A percentile compares a stretch with the other conserved stretches of the same genome.
Evolutionary conservation across 2,329 filamentous ascomycete genomes (phyloP).

Genomic region (Cytospora leucostoma): DNA sequence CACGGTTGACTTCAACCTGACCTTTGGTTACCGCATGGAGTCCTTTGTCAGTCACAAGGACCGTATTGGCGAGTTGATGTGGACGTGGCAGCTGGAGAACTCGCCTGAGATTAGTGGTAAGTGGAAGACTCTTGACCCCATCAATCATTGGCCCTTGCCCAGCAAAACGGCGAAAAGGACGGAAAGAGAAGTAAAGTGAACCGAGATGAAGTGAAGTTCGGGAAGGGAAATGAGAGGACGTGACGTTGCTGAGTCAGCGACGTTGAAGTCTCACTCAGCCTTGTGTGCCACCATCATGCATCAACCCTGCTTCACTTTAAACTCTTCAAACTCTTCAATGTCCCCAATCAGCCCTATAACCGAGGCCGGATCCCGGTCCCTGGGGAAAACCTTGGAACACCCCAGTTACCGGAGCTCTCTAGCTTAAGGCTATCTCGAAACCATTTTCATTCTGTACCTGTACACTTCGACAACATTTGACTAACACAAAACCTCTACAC

Average conservation of each 20-base stretch:
- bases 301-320: slow-evolving; percentile 18
- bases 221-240: not conserved
- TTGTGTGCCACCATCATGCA: slow-evolving; percentile 22
- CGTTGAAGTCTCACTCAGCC: slow-evolving; percentile 1
- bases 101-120: slow-evolving; percentile 28
- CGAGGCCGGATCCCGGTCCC: not conserved
- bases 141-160: too few species aligned
- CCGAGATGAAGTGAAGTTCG: not conserved
- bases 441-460: not conserved
- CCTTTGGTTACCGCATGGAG: slow-evolving; percentile 27
- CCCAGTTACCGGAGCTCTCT: not conserved
- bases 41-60: slow-evolving; percentile 29
- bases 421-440: not conserved
- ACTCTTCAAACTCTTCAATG: not conserved
- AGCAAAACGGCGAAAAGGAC: not conserved
- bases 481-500: slow-evolving; percentile 18
- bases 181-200: not conserved
- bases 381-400: slow-evolving; percentile 12
- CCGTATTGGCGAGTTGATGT: slow-evolving; percentile 28
- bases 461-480: not conserved
- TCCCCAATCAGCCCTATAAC: not conserved
- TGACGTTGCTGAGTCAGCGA: slow-evolving; percentile 24
- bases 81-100: slow-evolving; percentile 29
- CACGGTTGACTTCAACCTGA: slow-evolving; percentile 28
- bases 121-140: not conserved